Percentiles rank a stretch among this genome's conserved stretches.
Conservation (phyloP, 2,329 filamentous ascomycete species). For the Fusarium neocosmosporiellum region DNA sequence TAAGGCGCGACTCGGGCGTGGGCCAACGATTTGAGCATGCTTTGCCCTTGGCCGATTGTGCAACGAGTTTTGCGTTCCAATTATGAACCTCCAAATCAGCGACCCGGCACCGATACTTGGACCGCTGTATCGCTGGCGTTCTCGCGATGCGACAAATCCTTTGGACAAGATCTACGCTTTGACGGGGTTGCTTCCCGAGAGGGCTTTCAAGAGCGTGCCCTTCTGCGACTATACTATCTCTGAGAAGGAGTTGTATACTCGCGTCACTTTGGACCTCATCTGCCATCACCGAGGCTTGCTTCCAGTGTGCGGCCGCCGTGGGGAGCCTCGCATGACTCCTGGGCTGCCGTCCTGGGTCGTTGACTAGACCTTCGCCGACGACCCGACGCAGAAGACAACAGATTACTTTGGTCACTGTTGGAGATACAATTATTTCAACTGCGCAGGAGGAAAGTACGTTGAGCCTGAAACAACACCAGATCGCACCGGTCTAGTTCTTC, state of each 20-base stretch:
- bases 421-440: background rate
- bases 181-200: background rate
- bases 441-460: background rate
- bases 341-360: background rate
- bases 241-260: background rate
- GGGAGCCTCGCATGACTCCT: background rate
- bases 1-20: background rate
- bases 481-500: background rate
- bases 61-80: background rate
- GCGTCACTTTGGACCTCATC: background rate
- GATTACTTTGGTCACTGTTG: conserved; percentile 1
- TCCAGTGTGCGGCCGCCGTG: background rate
- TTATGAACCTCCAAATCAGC: background rate
- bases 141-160: background rate
- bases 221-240: conserved; percentile 1
- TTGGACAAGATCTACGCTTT: background rate
- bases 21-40: background rate
- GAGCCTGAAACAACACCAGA: background rate
- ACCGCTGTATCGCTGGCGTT: background rate
- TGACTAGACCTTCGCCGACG: background rate
- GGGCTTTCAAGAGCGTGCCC: background rate
- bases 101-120: background rate
- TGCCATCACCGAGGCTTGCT: background rate
- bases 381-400: background rate
- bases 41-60: background rate